Evolutionary conservation across 2,329 filamentous ascomycete species (phyloP), one percentile per base, ranked within the genome.

Genomic region (Pestalotiopsis sp.): DNA sequence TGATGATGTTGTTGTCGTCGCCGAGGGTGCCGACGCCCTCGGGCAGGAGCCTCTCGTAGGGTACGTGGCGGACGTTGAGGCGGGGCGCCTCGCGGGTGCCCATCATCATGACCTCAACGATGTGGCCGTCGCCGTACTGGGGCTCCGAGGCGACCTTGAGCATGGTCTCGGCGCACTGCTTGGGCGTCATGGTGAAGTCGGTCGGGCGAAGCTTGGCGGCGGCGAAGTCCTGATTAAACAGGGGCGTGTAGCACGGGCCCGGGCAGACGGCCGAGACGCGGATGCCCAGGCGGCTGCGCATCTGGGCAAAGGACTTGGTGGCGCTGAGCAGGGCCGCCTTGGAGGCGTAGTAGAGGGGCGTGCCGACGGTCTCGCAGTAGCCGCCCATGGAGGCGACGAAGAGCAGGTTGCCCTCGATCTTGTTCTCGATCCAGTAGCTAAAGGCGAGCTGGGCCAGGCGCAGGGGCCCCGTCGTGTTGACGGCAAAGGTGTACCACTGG

Each of bases 81-180:
- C 14, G 10, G 22, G 67, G 57, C 14, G 52, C 17, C 20, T 30
- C 66, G 24, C 38, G 14, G 20, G 63, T 67, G 20, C 59, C 66
- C 20, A 67, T n/a, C 22, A 52, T 38, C 59, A 67, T 67, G 35
- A 44, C 63, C 67, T 70, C 68, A 56, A 70, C n/a, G 24, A 70
- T 64, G 39, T 39, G 44, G 20, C 68, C 68, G 20, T 66, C 60
- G 30, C 67, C 68, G 20, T 61, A 67, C 56, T 68, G 55, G n/a
- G 63, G 35, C 65, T 69, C 65, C 35, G 10, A 30, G 24, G 65
- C 59, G 39, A 64, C 75, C 52, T 72, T 70, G 65, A 75, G 71
- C 75, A 80, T 81, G 66, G 71, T 76, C 38, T 73, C 72, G 6
- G 74, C 78, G 26, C 77, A 73, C 69, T 78, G 76, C 58, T 75